A percentile compares a stretch with the other conserved stretches of the same genome.
Evolutionary conservation across 2,329 filamentous ascomycete genomes (phyloP).

Genomic region (Cladosporium sp.): DNA sequence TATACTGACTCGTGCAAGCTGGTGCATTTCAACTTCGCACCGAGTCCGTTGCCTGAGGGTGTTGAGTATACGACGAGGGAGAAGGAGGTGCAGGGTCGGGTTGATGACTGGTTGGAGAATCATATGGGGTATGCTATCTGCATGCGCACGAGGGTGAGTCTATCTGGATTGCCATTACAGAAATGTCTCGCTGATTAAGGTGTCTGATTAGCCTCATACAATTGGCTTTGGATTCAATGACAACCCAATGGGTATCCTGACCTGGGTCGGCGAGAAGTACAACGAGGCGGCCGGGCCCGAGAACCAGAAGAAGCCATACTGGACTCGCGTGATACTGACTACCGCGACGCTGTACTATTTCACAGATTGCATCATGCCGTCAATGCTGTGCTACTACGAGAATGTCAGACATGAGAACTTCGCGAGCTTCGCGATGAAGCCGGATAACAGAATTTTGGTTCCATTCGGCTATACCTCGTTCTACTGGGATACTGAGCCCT

Average conservation of each 20-base stretch:
- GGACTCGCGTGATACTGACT: slow-evolving; percentile 36
- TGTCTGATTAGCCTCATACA: slow-evolving; percentile 38
- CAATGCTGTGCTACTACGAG: slow-evolving; percentile 42
- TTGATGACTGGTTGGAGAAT: slow-evolving; percentile 40
- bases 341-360: slow-evolving; percentile 42
- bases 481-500: slow-evolving; percentile 41
- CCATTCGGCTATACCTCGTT: slow-evolving; percentile 43
- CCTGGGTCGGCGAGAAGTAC: slow-evolving; percentile 49
- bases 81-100: slow-evolving; percentile 33
- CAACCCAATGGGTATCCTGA: slow-evolving; percentile 46
- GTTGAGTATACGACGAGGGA: slow-evolving; percentile 38
- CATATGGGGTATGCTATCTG: slow-evolving; percentile 46
- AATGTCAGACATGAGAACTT: slow-evolving; percentile 43
- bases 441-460: slow-evolving; percentile 40
- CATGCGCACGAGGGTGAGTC: slow-evolving; percentile 40
- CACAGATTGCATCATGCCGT: slow-evolving; percentile 40
- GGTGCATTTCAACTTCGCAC: slow-evolving; percentile 46
- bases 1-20: slow-evolving; percentile 40
- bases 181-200: background rate
- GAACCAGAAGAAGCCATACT: slow-evolving; percentile 35
- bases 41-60: slow-evolving; percentile 38
- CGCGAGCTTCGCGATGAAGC: slow-evolving; percentile 37
- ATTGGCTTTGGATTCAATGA: slow-evolving; percentile 46
- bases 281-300: slow-evolving; percentile 40
- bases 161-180: background rate